Evolutionary conservation across 164 flowering plant genomes (phyloP).

Genomic region (Chimonanthus praecox): DNA sequence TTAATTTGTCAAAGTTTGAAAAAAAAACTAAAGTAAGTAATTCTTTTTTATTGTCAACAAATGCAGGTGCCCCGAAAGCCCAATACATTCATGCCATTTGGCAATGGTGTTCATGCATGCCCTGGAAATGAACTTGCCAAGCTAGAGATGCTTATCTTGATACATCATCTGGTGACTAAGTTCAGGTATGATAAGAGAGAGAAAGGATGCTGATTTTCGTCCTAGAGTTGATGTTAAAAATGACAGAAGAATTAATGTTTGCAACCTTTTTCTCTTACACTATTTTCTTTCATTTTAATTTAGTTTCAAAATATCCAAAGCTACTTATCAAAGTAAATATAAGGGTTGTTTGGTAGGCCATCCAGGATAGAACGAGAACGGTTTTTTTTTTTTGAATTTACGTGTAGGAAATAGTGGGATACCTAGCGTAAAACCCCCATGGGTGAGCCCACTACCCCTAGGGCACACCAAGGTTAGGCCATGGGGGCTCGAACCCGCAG

Average conservation of each 20-base stretch:
- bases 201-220: background rate
- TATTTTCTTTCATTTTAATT: background rate
- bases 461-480: too few relatives aligned
- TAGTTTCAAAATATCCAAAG: background rate
- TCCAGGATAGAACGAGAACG: too few relatives aligned
- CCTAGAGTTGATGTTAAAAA: background rate
- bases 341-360: background rate
- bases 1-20: background rate
- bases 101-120: slow-evolving; percentile 71
- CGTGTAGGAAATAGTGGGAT: too few relatives aligned
- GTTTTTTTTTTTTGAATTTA: too few relatives aligned
- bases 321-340: background rate
- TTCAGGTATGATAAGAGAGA: slow-evolving; percentile 42
- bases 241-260: background rate
- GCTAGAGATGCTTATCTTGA: slow-evolving; percentile 58
- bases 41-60: background rate
- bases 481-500: too few relatives aligned
- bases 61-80: slow-evolving; percentile 63
- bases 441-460: too few relatives aligned
- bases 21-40: background rate
- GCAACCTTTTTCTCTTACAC: background rate
- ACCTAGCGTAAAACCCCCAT: too few relatives aligned
- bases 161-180: slow-evolving; percentile 60
- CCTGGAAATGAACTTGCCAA: slow-evolving; percentile 88
- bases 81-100: slow-evolving; percentile 76